Percentiles rank a stretch among this genome's conserved stretches.
These are phyloP conservation scores for Dictyostelium firmibasis DNA, from an alignment of 78 protist genomes.

Conservation along the genomic window DNA sequence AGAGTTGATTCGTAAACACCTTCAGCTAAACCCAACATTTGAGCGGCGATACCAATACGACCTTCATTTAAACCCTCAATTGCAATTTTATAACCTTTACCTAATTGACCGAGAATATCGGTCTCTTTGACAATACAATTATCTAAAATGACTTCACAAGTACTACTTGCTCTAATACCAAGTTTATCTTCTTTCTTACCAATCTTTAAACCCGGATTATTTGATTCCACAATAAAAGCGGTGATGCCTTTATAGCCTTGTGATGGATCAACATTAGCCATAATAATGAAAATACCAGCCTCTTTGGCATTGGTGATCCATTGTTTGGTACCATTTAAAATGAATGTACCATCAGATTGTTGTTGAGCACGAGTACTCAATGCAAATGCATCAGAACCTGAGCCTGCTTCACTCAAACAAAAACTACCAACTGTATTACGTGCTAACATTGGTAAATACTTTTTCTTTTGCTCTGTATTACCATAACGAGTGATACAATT, in stretches of 20 bases:
- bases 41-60: conserved; percentile 97
- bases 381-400: conserved; percentile 96
- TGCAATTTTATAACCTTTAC: conserved; percentile 97
- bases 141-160: conserved; percentile 92
- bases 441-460: conserved; percentile 87
- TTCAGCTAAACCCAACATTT: conserved; percentile 96
- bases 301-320: conserved; percentile 96
- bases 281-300: conserved; percentile 93
- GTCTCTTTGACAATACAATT: conserved; percentile 81
- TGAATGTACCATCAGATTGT: conserved; percentile 88
- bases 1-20: conserved; percentile 95
- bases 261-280: conserved; percentile 92
- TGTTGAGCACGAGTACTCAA: conserved; percentile 87
- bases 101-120: conserved; percentile 86
- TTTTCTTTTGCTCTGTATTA: conserved; percentile 67
- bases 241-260: conserved; percentile 95
- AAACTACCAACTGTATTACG: conserved; percentile 90
- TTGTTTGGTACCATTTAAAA: conserved; percentile 93
- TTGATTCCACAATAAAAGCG: conserved; percentile 90
- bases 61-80: conserved; percentile 95
- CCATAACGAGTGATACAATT: conserved; percentile 86
- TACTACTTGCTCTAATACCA: conserved; percentile 95
- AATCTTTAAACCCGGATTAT: conserved; percentile 86
- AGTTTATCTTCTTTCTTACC: conserved; percentile 96
- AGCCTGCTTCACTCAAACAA: conserved; percentile 91